phyloP scores from a whole-genome alignment of 495 filamentous ascomycete genomes.

The Emericellopsis terricola region DNA sequence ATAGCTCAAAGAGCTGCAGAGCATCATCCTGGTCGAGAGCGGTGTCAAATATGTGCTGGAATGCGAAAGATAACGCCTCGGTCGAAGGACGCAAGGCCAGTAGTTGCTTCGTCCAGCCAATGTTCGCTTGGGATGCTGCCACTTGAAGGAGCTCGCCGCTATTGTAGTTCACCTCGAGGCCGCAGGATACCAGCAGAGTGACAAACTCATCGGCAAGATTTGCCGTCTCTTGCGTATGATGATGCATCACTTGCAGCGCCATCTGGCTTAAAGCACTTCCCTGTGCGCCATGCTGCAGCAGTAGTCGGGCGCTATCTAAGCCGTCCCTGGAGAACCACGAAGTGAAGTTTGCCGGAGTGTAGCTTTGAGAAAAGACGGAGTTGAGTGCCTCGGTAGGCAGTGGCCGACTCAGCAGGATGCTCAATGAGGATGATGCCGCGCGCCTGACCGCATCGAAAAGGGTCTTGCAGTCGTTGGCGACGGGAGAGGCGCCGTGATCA shows the following conservation, averaged over 20 bases:
- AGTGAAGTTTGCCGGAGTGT: conserved; percentile 8
- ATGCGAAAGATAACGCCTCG: conserved; percentile 19
- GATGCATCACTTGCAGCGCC: conserved; percentile 16
- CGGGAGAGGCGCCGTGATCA: conserved; percentile 19
- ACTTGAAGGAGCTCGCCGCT: conserved; percentile 21
- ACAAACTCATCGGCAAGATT: conserved; percentile 16
- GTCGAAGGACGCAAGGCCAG: conserved; percentile 19
- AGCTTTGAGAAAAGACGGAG: background rate
- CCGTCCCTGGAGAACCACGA: conserved; percentile 21
- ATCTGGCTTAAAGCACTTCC: conserved; percentile 20
- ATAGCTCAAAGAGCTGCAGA: conserved; percentile 18
- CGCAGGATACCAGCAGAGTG: conserved; percentile 14
- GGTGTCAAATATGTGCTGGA: conserved; percentile 22
- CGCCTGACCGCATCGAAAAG: conserved; percentile 21
- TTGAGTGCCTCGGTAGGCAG: conserved; percentile 13
- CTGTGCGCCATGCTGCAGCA: conserved; percentile 22
- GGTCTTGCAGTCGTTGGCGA: conserved; percentile 23
- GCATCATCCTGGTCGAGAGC: conserved; percentile 17
- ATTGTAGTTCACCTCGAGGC: conserved; percentile 21
- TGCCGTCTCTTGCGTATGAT: conserved; percentile 12
- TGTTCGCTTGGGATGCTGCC: conserved; percentile 19
- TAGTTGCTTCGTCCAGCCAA: conserved; percentile 18
- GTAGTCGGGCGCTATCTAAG: conserved; percentile 15
- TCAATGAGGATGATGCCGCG: conserved; percentile 6
- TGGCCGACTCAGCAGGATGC: conserved; percentile 21